Percentiles rank a stretch among this genome's conserved stretches.
Evolutionary conservation across 176 grass and related monocot genomes (phyloP).

Genomic region (Otatea glauca): DNA sequence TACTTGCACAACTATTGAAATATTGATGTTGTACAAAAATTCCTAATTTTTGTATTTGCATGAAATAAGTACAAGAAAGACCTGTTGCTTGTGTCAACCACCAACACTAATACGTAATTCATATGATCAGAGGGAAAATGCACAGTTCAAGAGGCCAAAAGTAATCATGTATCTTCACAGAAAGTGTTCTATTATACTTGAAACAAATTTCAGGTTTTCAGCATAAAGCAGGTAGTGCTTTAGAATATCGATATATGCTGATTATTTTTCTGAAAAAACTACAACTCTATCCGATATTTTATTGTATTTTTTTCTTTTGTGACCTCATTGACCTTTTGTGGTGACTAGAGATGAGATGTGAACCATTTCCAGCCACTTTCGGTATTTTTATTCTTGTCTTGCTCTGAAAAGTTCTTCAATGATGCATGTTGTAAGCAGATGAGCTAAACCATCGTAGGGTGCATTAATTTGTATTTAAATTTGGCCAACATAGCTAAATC

Average conservation of each 20-base stretch:
- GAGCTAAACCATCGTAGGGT: constrained; percentile 22
- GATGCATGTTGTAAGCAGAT: background rate
- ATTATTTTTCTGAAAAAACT: background rate
- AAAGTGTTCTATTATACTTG: background rate
- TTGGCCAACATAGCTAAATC: constrained; percentile 1
- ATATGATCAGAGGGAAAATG: background rate
- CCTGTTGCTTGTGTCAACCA: background rate
- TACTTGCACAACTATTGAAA: constrained; percentile 18
- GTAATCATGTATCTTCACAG: background rate
- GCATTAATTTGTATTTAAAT: constrained; percentile 9
- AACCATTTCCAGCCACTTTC: constrained; percentile 3
- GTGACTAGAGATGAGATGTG: constrained; percentile 16
- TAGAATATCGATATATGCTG: background rate
- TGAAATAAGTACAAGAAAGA: background rate
- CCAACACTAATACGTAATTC: background rate
- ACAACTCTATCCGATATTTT: background rate
- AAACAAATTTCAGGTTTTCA: background rate
- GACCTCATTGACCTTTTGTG: background rate
- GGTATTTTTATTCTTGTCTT: constrained; percentile 23
- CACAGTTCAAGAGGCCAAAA: constrained; percentile 9
- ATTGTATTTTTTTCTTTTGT: background rate
- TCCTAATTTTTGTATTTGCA: constrained; percentile 8
- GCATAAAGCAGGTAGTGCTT: background rate
- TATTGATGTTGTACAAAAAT: background rate
- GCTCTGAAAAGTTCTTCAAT: constrained; percentile 8